Base-by-base conservation (phyloP, 495 filamentous ascomycete genomes). In the Hyaloscypha hepaticicola region DNA sequence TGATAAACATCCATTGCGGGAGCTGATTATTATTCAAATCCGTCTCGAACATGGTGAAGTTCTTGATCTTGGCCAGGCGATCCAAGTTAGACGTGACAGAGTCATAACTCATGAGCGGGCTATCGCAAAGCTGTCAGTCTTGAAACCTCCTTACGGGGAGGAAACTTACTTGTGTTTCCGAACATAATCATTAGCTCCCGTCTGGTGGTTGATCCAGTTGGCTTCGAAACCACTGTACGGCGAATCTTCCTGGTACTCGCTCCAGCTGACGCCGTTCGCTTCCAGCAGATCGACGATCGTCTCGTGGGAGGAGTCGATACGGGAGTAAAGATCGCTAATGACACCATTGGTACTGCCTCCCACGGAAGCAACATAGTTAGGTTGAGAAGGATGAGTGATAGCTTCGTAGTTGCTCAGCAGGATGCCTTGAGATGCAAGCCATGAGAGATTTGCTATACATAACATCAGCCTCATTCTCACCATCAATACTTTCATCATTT, bases 1-100 rank as follows among this genome's bases (percentile, higher is more conserved):
- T 91, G 58, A 90, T 84, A 72, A 91, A 90, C 66, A 84, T 80
- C 45, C 48, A 53, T 72, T 91, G 89, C 11, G 88, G 88, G 9
- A 92, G 78, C 26, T 75, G 77, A 50, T 83, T 69, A 59, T 78
- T 75, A 41, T 77, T 73, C 33, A 90, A 73, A 63, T 90, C 88
- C 19, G 80, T 70, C 38, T 82, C 73, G 70, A 91, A 90, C 64
- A 72, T 73, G 27, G 85, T 87, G 66, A 90, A 81, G 72, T 88
- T 90, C 79, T 91, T 90, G 74, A 87, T 86, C 66, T 84, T 78
- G 19, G 81, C 78, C 0, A 86, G 73, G 14, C 87, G 82, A n/a
- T 82, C 78, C 16, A 72, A 66, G 60, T 85, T 77, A 38, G 77
- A 72, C 33, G 85, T 79, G 60, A 88, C 80, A n/a, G 80, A 82